Evolutionary conservation across 352 stramenopile genomes (phyloP), one percentile per base, ranked within the genome.

Genomic region (Phytophthora foliorum): DNA sequence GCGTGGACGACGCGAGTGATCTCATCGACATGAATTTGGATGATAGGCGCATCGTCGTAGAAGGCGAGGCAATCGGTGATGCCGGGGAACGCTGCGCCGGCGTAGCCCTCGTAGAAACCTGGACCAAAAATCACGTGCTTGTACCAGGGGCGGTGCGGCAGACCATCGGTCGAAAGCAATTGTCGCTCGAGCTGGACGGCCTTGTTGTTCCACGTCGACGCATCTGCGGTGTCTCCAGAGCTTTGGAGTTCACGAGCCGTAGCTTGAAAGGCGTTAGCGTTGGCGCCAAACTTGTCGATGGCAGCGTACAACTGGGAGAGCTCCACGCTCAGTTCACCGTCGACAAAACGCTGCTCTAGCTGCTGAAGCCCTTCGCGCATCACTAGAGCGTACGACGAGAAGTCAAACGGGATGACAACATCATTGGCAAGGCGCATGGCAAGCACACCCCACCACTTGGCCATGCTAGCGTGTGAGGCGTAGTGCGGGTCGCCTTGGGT

Each of bases 361-460:
- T 67, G 50, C 66, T 64, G 8, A 27, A 83, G 59, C 19, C 64
- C 62, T 31, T 77, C 66, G 22, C 70, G 54, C 75, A 83, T 80
- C n/a, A 84, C 82, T 9, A 72, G 53, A 3, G 51, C 78, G 62
- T 91, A 82, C 3, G 68, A 72, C 24, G 73, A 62, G 42, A 74
- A 84, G 54, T 89, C 77, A 57, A 91, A 80, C n/a, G 81, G 81
- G 25, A 91, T 62, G 14, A 88, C 45, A 1, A 42, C 22, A 31
- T 72, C 50, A 32, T 84, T 69, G 4, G 82, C 80, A 2, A 94
- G 69, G 2, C 79, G 75, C 27, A 93, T 57, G 4, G 74, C 69
- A 13, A 93, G 16, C 14, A 91, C 27, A 1, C 80, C 80, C 76
- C 85, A 90, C 61, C 90, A 84, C n/a, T 78, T 72, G 3, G 84